Evolutionary conservation across 192 early-diverging fungal species (phyloP).

Genomic region (Podila minutissima): DNA sequence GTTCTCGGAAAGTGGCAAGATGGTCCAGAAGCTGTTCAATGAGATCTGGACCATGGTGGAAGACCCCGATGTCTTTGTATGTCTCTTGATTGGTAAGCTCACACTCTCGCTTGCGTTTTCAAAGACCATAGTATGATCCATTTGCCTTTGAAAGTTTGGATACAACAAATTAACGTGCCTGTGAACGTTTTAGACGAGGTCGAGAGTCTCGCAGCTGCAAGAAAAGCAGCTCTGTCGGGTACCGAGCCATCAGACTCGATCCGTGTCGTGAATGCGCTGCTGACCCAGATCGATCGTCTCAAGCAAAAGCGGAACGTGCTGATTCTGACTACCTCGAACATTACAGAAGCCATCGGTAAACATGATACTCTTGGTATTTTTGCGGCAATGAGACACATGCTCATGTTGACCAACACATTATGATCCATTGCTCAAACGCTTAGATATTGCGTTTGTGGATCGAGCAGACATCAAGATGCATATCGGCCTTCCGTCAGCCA

Average conservation of each 20-base stretch:
- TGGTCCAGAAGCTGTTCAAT: slow-evolving; percentile 71
- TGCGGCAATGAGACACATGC: neutral
- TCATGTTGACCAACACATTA: slow-evolving; percentile 6
- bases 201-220: slow-evolving; percentile 74
- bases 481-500: slow-evolving; percentile 59
- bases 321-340: slow-evolving; percentile 76
- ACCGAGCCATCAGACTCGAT: slow-evolving; percentile 77
- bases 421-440: neutral
- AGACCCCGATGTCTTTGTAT: slow-evolving; percentile 67
- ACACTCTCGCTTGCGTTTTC: too few relatives aligned
- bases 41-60: slow-evolving; percentile 65
- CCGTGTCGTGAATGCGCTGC: slow-evolving; percentile 74
- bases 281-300: slow-evolving; percentile 78
- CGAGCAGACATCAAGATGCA: slow-evolving; percentile 75
- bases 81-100: slow-evolving; percentile 66
- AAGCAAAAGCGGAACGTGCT: slow-evolving; percentile 68
- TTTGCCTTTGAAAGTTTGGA: neutral
- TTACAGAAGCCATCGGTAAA: slow-evolving; percentile 72
- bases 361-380: neutral
- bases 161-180: neutral
- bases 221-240: slow-evolving; percentile 68
- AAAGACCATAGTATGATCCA: neutral
- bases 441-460: slow-evolving; percentile 69
- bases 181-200: slow-evolving; percentile 68
- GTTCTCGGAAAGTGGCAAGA: slow-evolving; percentile 78